Evolutionary conservation across 2,329 filamentous ascomycete species (phyloP), one percentile per base, ranked within the genome.

Genomic region (Fulvia fulva): DNA sequence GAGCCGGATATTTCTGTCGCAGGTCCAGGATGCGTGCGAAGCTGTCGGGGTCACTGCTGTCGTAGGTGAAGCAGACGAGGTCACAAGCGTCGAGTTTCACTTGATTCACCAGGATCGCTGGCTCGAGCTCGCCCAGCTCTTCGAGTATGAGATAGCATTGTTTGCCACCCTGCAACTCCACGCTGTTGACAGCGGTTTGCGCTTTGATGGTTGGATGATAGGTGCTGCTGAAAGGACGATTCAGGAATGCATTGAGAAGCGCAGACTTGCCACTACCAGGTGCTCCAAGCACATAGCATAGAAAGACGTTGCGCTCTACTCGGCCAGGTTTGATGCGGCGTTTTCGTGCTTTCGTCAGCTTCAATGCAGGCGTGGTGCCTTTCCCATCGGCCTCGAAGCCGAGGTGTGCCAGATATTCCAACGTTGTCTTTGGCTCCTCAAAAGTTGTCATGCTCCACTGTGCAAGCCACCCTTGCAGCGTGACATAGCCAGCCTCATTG

Each of bases 361-460:
- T 97, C 44, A 99, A 80, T 2, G 94, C 94, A 0, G 90, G 90
- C 1, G 90, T 91, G 0, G 87, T 86, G 41, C 88, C 87, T 19
- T 44, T 44, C 58, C 88, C 88, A 57, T 78, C 76, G n/a, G 46
- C 87, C 71, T 97, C 94, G 69, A 97, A 99, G 1, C 94, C 94
- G 1, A 99, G 86, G 71, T 97, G 97, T 2, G 94, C 94, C 2
- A 99, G 85, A 72, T 99, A 99, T 67, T 95, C 92, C 3, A 99
- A 81, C 0, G 94, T 97, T 0, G 91, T 97, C 71, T 94, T 95
- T 12, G 94, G 93, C 57, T 95, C 92, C 60, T 95, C 86, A 68
- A 97, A 99, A 0, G 94, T 99, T 0, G 94, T 99, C 94, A 99
- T 99, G 72, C 92, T 97, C 94, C 94, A 99, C 69, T 99, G 94